Evolutionary conservation across 805 yeast genomes (phyloP).

Genomic region (Isabelozyma rhagii): DNA sequence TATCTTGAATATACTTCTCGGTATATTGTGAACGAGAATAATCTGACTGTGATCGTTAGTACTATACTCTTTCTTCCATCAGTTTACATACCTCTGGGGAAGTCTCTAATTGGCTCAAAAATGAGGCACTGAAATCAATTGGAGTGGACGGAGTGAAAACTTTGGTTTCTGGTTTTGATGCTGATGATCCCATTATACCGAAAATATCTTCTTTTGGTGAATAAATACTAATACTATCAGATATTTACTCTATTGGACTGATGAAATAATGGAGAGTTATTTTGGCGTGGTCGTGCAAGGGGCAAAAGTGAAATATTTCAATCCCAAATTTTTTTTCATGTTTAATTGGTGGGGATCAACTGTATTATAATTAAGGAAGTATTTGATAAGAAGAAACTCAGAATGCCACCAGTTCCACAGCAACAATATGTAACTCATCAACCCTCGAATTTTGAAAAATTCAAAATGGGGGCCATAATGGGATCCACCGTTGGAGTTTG

Average conservation of each 20-base stretch:
- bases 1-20: conserved; percentile 62
- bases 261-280: background rate
- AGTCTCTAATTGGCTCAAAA: conserved; percentile 59
- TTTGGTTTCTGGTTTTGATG: conserved; percentile 63
- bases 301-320: background rate
- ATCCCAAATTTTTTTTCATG: background rate
- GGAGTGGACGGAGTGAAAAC: conserved; percentile 67
- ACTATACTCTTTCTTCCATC: background rate
- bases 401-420: conserved; percentile 69
- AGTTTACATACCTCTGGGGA: conserved; percentile 47
- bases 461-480: conserved; percentile 98
- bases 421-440: conserved; percentile 51
- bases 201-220: background rate
- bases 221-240: no score
- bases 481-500: conserved; percentile 92
- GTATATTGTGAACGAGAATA: conserved; percentile 69
- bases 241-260: no score
- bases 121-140: conserved; percentile 62
- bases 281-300: background rate
- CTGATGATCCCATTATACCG: conserved; percentile 51
- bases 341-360: background rate
- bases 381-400: background rate
- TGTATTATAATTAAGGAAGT: background rate
- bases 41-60: conserved; percentile 42
- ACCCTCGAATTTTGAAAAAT: conserved; percentile 90